Evolutionary conservation across 164 flowering plant species (phyloP).

Genomic region (Tetrastigma voinierianum): DNA sequence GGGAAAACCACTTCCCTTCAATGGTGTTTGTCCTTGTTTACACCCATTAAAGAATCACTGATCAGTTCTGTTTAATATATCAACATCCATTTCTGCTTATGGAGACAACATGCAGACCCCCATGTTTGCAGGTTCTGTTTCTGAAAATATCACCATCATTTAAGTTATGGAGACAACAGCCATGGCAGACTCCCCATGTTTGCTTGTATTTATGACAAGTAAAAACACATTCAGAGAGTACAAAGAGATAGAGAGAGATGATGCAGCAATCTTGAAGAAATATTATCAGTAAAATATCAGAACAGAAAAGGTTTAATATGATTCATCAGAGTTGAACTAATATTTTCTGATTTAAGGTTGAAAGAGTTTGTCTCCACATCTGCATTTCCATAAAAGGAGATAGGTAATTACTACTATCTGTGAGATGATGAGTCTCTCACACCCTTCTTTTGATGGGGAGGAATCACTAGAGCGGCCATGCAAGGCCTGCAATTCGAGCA

Average conservation of each 20-base stretch:
- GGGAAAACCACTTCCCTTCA: too few relatives aligned
- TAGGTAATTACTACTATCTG: conserved; percentile 55
- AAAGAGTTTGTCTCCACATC: conserved; percentile 67
- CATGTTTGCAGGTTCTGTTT: too few relatives aligned
- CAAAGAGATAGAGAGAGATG: conserved; percentile 2
- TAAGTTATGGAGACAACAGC: too few relatives aligned
- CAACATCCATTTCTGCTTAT: too few relatives aligned
- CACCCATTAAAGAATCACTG: too few relatives aligned
- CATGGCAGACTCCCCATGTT: too few relatives aligned
- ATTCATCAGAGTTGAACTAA: neutral
- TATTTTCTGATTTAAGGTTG: conserved; percentile 40
- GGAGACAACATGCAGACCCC: too few relatives aligned
- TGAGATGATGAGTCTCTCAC: conserved; percentile 9
- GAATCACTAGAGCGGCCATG: conserved; percentile 57
- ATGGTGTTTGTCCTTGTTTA: too few relatives aligned
- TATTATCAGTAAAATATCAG: neutral
- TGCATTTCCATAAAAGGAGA: conserved; percentile 80
- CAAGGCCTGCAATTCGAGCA: conserved; percentile 80
- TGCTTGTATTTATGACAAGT: too few relatives aligned
- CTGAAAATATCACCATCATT: too few relatives aligned
- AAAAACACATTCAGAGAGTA: neutral
- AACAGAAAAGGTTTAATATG: too few relatives aligned
- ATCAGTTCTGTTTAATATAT: too few relatives aligned
- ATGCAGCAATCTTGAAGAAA: neutral
- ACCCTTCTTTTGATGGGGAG: conserved; percentile 34